Conservation (phyloP, 1,139 yeast genomes). For the Suhomyces kunorum region DNA sequence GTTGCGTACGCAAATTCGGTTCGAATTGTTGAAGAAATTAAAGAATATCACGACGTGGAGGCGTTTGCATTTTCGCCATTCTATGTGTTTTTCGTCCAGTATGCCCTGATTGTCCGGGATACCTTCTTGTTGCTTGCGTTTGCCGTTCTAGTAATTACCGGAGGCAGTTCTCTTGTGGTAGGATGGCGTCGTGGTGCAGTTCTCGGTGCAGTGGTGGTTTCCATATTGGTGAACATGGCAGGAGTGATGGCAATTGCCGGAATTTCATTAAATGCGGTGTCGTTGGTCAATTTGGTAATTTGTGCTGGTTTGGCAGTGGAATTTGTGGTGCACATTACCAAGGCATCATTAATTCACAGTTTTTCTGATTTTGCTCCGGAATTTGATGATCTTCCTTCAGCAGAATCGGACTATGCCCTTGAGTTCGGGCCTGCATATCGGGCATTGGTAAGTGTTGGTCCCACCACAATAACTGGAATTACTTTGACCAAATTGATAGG, state of each 20-base stretch:
- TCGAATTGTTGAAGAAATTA: slow-evolving; percentile 65
- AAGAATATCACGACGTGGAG: slow-evolving; percentile 39
- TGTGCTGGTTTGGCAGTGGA: slow-evolving; percentile 94
- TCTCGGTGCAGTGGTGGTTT: slow-evolving; percentile 57
- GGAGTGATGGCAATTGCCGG: slow-evolving; percentile 78
- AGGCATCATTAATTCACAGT: slow-evolving; percentile 56
- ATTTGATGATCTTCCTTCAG: background rate
- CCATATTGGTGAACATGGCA: slow-evolving; percentile 71
- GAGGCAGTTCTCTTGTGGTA: slow-evolving; percentile 56
- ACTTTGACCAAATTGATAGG: slow-evolving; percentile 89
- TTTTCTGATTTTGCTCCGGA: background rate
- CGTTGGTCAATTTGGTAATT: slow-evolving; percentile 82
- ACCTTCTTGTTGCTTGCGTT: slow-evolving; percentile 56
- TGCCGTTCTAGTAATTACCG: slow-evolving; percentile 59
- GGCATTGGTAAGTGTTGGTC: slow-evolving; percentile 76
- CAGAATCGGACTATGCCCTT: background rate
- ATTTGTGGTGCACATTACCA: slow-evolving; percentile 82
- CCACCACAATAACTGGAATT: slow-evolving; percentile 86
- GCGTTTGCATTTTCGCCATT: slow-evolving; percentile 91
- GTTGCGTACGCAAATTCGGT: slow-evolving; percentile 73
- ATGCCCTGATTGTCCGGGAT: slow-evolving; percentile 58
- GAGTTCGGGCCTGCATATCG: slow-evolving; percentile 45
- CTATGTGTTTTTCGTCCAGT: slow-evolving; percentile 90
- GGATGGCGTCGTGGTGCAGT: slow-evolving; percentile 66
- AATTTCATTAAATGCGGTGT: slow-evolving; percentile 83